A percentile compares a stretch with the other conserved stretches of the same genome.
These are phyloP conservation scores for Aspergillus cristatus DNA, from an alignment of 495 filamentous ascomycete species.

Conservation along the genomic window DNA sequence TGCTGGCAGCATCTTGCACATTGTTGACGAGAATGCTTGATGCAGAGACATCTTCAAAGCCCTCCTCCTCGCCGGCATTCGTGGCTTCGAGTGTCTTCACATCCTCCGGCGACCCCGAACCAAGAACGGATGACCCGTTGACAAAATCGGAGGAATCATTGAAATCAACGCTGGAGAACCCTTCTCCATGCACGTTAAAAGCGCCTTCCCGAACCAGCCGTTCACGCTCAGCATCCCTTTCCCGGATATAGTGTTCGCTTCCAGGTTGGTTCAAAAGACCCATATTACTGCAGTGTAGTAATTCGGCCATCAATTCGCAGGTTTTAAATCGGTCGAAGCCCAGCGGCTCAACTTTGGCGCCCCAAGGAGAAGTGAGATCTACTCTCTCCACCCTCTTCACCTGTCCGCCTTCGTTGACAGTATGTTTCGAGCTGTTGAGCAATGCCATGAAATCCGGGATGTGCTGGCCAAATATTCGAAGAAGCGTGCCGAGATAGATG, in stretches of 20 bases:
- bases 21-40: conserved; percentile 59
- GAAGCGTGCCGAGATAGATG: conserved; percentile 90
- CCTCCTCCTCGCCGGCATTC: conserved; percentile 80
- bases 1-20: conserved; percentile 39
- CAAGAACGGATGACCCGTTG: conserved; percentile 26
- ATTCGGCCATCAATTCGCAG: conserved; percentile 96
- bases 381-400: conserved; percentile 50
- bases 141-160: conserved; percentile 42
- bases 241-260: conserved; percentile 75
- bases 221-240: conserved; percentile 75
- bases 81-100: conserved; percentile 53
- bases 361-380: conserved; percentile 76
- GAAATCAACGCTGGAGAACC: conserved; percentile 33
- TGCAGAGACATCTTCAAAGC: conserved; percentile 83
- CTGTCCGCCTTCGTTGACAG: conserved; percentile 49
- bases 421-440: conserved; percentile 58
- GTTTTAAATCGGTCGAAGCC: conserved; percentile 99
- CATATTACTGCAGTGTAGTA: conserved; percentile 99
- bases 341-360: conserved; percentile 82
- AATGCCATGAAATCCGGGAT: conserved; percentile 96
- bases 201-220: conserved; percentile 61
- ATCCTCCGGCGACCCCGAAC: conserved; percentile 35
- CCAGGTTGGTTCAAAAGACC: conserved; percentile 87
- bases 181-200: conserved; percentile 29
- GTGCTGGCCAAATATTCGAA: conserved; percentile 79